These are phyloP conservation scores for Umbilicus rupestris DNA, from an alignment of 164 flowering plant genomes.

Conservation along the genomic window DNA sequence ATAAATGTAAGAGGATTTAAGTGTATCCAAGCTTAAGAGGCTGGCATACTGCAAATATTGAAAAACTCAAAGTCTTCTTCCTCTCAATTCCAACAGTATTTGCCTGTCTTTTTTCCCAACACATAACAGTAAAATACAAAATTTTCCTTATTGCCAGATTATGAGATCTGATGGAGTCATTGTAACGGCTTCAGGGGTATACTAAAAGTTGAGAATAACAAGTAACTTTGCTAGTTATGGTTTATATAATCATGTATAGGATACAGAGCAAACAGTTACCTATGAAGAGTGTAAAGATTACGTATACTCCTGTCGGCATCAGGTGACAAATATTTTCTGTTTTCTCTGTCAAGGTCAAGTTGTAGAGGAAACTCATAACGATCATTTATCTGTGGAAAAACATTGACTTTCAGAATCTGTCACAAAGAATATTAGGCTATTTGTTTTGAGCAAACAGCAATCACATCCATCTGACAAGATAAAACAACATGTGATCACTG, in stretches of 20 bases:
- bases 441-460: not conserved
- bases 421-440: not conserved
- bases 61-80: too few species aligned
- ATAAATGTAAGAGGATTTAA: not conserved
- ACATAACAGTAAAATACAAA: too few species aligned
- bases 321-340: constrained; percentile 51
- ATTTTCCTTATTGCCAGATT: not conserved
- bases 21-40: constrained; percentile 4
- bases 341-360: constrained; percentile 52
- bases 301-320: constrained; percentile 54
- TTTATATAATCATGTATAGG: not conserved
- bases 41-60: not conserved
- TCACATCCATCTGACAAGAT: not conserved
- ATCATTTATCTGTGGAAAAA: constrained; percentile 42
- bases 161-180: too few species aligned
- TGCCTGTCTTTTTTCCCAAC: too few species aligned
- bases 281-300: constrained; percentile 61
- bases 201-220: not conserved
- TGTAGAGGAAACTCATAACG: constrained; percentile 58
- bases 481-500: not conserved
- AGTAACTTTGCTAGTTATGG: not conserved
- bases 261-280: constrained; percentile 19
- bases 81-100: too few species aligned
- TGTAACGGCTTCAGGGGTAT: too few species aligned
- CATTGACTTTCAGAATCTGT: not conserved